Evolutionary conservation across 768 basidiomycete species (phyloP), one percentile per base, ranked within the genome.

Genomic region (Boletus vermiculosoides): DNA sequence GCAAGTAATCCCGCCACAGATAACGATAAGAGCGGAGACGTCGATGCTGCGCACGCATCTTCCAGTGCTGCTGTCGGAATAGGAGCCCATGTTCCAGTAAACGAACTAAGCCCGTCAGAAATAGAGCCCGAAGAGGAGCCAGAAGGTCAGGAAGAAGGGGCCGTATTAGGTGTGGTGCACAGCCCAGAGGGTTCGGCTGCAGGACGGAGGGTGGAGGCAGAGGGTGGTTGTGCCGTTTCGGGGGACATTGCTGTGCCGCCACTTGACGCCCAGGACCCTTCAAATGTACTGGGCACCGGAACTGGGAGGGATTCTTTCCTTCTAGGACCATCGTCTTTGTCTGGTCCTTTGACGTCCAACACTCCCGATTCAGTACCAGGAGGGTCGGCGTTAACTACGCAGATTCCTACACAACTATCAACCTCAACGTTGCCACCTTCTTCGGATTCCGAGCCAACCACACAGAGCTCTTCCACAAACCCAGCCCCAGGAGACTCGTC

Each of bases 231-330:
- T 57, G 20, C 60, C 41, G 61, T 75, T 45, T 74, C 54, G 31
- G 47, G 55, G 15, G 12, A 22, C 40, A 52, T 45, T 63, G 61
- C 67, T 66, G 66, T 70, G 68, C 46, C 53, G 52, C 57, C 66
- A 54, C 61, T 39, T 49, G 50, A 52, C 51, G 16, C 37, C 20
- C 63, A 58, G 56, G 49, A 54, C 47, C 48, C 66, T 53, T 70
- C 67, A 70, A 68, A 70, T 68, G 57, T 50, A 30, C 23, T 47
- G 45, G 57, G 20, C 42, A 50, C 56, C 45, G 52, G 34, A 20
- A 51, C 55, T 53, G 39, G 41, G 36, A 57, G 37, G 12, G 61
- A 53, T 22, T 50, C 56, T 37, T 53, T 41, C 54, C 61, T 60
- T 57, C 50, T 45, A 45, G 68, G 59, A 59, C 36, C 58, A 36